Evolutionary conservation across 768 basidiomycete species (phyloP).

Genomic region (Stropharia rugosoannulata): DNA sequence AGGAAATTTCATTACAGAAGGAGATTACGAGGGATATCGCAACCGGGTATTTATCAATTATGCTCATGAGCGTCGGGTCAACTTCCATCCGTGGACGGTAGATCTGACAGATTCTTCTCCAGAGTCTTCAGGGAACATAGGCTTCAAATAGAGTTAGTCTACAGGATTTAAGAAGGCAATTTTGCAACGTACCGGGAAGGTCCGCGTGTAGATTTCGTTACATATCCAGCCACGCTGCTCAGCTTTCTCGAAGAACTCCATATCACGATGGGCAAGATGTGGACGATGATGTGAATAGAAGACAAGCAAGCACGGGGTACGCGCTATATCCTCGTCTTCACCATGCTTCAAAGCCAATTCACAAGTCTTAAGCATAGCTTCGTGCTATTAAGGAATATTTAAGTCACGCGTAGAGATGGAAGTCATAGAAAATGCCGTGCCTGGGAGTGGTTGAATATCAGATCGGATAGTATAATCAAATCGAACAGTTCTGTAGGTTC

Average conservation of each 20-base stretch:
- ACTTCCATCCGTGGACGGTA: conserved; percentile 84
- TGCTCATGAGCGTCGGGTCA: conserved; percentile 29
- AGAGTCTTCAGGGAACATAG: conserved; percentile 88
- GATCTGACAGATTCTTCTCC: conserved; percentile 76
- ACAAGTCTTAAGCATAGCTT: conserved; percentile 76
- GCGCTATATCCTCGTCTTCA: conserved; percentile 6
- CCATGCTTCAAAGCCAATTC: conserved; percentile 37
- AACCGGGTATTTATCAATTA: too few species aligned
- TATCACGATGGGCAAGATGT: conserved; percentile 77
- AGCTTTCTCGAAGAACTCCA: conserved; percentile 78
- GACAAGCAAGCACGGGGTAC: conserved; percentile 52
- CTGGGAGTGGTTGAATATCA: conserved; percentile 95
- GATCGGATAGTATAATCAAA: conserved; percentile 85
- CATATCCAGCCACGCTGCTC: conserved; percentile 66
- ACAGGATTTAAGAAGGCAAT: background rate
- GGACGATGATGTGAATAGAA: conserved; percentile 92
- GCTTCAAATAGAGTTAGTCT: conserved; percentile 36
- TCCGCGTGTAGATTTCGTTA: conserved; percentile 63
- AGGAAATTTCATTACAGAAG: too few species aligned
- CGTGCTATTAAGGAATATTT: conserved; percentile 51
- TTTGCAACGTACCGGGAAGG: conserved; percentile 52
- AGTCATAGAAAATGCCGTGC: conserved; percentile 32
- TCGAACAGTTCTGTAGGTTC: conserved; percentile 51
- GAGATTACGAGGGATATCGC: too few species aligned
- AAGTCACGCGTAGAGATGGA: background rate